Percentiles rank a stretch among this genome's conserved stretches.
These are phyloP conservation scores for Phlegmacium glaucopus DNA, from an alignment of 768 basidiomycete genomes.

Conservation along the genomic window DNA sequence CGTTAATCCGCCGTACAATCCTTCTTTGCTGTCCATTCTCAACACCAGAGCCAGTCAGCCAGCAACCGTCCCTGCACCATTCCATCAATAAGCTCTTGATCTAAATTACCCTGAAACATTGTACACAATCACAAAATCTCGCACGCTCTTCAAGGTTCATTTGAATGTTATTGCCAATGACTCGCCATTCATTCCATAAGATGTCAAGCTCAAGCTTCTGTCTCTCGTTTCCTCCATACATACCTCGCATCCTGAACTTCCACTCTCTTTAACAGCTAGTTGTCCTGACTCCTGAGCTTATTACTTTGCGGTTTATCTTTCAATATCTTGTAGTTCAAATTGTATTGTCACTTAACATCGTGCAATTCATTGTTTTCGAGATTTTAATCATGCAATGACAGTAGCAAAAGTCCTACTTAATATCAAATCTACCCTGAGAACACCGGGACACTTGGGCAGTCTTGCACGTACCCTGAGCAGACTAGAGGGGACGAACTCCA, in stretches of 20 bases:
- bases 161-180: not conserved
- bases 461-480: too few relatives aligned
- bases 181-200: too few relatives aligned
- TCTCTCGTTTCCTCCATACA: too few relatives aligned
- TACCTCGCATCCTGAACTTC: not conserved
- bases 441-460: too few relatives aligned
- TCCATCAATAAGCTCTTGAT: constrained; percentile 6
- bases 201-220: too few relatives aligned
- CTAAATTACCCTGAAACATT: not conserved
- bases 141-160: constrained; percentile 3
- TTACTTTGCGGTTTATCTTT: constrained; percentile 14
- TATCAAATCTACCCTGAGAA: too few relatives aligned
- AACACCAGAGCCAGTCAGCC: constrained; percentile 18
- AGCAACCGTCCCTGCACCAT: constrained; percentile 4
- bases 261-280: constrained; percentile 7
- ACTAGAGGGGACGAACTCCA: too few relatives aligned
- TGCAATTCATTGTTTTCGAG: too few relatives aligned
- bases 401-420: too few relatives aligned
- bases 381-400: too few relatives aligned
- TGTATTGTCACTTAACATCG: constrained; percentile 15
- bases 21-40: constrained; percentile 25
- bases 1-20: constrained; percentile 9
- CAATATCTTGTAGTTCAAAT: constrained; percentile 11
- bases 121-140: constrained; percentile 5
- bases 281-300: constrained; percentile 12